Evolutionary conservation across 73 alveolate genomes (phyloP), one percentile per base, ranked within the genome.

Genomic region (Halteria grandinella): DNA sequence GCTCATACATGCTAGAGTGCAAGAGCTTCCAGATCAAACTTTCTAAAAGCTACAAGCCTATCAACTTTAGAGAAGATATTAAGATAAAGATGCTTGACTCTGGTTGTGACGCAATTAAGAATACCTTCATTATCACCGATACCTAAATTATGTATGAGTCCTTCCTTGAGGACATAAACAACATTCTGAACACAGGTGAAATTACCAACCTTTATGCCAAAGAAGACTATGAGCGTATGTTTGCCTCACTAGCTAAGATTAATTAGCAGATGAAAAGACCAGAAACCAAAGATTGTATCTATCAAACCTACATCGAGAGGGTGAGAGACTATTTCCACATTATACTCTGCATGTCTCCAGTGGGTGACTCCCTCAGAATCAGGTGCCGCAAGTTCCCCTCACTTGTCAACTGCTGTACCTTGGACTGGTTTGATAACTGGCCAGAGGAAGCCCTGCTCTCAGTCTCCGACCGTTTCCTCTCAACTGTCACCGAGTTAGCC

Each of bases 391-490:
- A 93, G 82, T 96, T 94, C 96, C 98, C 99, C 5, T 89, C 97
- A 0, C 83, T 96, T 23, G 95, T 96, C 23, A 96, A 96, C 80
- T 96, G 99, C 75, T 96, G 98, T 71, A 96, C 97, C 27, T 83
- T 96, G 20, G 98, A 94, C 75, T 96, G 99, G 99, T 94, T 91
- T 70, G 94, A 90, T 77, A 85, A 96, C 21, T 96, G 99, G 99
- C 98, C 99, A 12, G 94, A 91, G 79, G 97, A 96, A 54, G 99
- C 99, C n/a, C 85, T 95, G 23, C 79, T 89, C 10, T 84, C 89
- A 23, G 97, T 91, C 23, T 86, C 94, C 0, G 59, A 57, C 31
- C 76, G 69, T 28, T 86, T 87, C 89, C 18, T 91, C 55, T n/a
- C n/a, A n/a, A n/a, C n/a, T n/a, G n/a, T n/a, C n/a, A 34, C 23